Evolutionary conservation across 805 yeast genomes (phyloP).

Genomic region (Metschnikowia similis): DNA sequence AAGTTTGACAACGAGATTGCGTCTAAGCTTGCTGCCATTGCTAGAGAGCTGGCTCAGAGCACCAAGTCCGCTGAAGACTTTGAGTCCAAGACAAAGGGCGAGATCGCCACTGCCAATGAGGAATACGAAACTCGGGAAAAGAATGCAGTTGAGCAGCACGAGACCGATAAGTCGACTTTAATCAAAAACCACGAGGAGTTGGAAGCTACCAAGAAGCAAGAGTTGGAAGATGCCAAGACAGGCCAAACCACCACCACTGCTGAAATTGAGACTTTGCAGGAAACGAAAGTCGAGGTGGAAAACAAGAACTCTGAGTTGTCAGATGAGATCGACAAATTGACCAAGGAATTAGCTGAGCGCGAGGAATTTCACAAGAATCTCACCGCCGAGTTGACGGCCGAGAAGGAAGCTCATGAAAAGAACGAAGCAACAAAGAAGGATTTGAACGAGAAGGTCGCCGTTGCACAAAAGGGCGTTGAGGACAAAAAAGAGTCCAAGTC

Average conservation of each 20-base stretch:
- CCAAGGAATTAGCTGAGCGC: conserved; percentile 40
- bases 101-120: conserved; percentile 41
- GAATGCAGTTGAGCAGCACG: conserved; percentile 45
- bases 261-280: conserved; percentile 42
- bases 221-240: conserved; percentile 38
- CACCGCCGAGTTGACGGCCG: conserved; percentile 28
- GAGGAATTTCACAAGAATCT: conserved; percentile 28
- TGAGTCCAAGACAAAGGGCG: conserved; percentile 37
- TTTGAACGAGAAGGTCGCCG: conserved; percentile 34
- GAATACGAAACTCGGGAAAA: conserved; percentile 46
- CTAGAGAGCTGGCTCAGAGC: conserved; percentile 22
- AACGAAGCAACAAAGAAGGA: conserved; percentile 38
- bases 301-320: conserved; percentile 35
- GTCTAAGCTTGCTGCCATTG: conserved; percentile 24
- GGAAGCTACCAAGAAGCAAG: conserved; percentile 42
- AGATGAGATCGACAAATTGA: conserved; percentile 39
- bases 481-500: conserved; percentile 36
- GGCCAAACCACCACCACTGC: conserved; percentile 40
- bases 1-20: conserved; percentile 41
- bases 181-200: conserved; percentile 41
- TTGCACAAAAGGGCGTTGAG: conserved; percentile 32
- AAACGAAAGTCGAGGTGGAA: conserved; percentile 39
- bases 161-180: conserved; percentile 39
- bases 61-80: conserved; percentile 31
- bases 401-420: conserved; percentile 25